Percentiles rank a stretch among this genome's conserved stretches.
These are phyloP conservation scores for Alopecurus myosuroides DNA, from an alignment of 176 grass and related monocot species.

Conservation along the genomic window DNA sequence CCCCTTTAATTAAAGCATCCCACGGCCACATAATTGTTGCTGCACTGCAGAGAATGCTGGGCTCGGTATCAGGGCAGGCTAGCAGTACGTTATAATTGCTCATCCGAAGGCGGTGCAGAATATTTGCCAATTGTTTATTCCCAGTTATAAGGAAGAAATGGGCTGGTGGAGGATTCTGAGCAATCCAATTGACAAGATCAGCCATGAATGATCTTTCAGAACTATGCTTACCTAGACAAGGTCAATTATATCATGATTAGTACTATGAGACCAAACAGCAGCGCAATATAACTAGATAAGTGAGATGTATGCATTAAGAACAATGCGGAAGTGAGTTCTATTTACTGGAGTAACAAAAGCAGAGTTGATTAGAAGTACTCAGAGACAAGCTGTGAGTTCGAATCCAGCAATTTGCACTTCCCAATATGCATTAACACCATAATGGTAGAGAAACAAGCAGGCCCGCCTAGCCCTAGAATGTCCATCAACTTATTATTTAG, in stretches of 20 bases:
- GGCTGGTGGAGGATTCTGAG: constrained; percentile 88
- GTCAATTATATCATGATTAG: constrained; percentile 12
- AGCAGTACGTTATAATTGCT: constrained; percentile 92
- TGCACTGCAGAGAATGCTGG: constrained; percentile 57
- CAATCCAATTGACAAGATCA: constrained; percentile 73
- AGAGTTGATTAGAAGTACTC: not conserved
- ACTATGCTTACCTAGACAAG: constrained; percentile 69
- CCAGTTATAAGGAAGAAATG: constrained; percentile 95
- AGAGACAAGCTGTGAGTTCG: not conserved
- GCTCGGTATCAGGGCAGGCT: constrained; percentile 30
- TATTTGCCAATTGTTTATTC: constrained; percentile 66
- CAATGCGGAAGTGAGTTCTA: not conserved
- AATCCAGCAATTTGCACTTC: not conserved
- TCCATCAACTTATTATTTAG: not conserved
- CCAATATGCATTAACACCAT: not conserved
- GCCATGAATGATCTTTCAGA: constrained; percentile 74
- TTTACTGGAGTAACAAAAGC: not conserved
- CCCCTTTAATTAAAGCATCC: constrained; percentile 64
- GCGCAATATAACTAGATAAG: not conserved
- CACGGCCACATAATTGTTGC: constrained; percentile 90
- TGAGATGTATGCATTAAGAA: not conserved
- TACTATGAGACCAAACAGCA: constrained; percentile 4
- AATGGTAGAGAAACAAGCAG: not conserved
- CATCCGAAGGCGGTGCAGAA: constrained; percentile 88
- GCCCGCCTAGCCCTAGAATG: not conserved